These are phyloP conservation scores for Coniochaeta sp. DNA, from an alignment of 2,329 filamentous ascomycete genomes.

Conservation along the genomic window DNA sequence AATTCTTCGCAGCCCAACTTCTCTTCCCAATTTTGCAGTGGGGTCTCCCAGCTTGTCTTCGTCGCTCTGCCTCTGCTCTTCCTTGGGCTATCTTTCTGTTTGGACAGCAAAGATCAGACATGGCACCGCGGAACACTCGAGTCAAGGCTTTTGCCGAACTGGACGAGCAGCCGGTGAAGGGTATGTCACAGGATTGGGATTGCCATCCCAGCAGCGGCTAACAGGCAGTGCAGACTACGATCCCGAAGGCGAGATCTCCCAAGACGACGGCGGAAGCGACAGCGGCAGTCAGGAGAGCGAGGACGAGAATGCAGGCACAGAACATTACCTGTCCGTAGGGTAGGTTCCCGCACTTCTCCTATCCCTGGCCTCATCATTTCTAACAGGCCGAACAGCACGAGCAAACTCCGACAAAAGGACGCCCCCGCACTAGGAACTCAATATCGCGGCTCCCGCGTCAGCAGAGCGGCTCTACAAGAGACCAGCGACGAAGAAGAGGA, in stretches of 20 bases:
- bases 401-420: constrained; percentile 71
- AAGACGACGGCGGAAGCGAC: constrained; percentile 46
- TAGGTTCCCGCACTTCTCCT: constrained; percentile 21
- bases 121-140: constrained; percentile 3
- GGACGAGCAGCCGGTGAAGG: constrained; percentile 54
- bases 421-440: constrained; percentile 64
- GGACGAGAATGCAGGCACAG: constrained; percentile 58
- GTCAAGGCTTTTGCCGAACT: constrained; percentile 14
- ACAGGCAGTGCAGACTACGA: constrained; percentile 58
- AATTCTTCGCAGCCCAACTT: constrained; percentile 30
- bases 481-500: constrained; percentile 39
- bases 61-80: neutral
- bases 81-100: neutral
- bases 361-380: neutral
- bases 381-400: constrained; percentile 49
- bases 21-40: constrained; percentile 16
- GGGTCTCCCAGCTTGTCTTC: too few relatives aligned
- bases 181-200: constrained; percentile 27
- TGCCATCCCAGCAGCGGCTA: neutral
- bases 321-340: constrained; percentile 80
- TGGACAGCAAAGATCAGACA: neutral
- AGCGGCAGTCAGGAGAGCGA: constrained; percentile 39
- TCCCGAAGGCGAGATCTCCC: constrained; percentile 60
- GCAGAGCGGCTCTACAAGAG: constrained; percentile 57
- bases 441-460: constrained; percentile 73